Evolutionary conservation across 192 early-diverging fungal genomes (phyloP).

Genomic region (Coemansia sp.): DNA sequence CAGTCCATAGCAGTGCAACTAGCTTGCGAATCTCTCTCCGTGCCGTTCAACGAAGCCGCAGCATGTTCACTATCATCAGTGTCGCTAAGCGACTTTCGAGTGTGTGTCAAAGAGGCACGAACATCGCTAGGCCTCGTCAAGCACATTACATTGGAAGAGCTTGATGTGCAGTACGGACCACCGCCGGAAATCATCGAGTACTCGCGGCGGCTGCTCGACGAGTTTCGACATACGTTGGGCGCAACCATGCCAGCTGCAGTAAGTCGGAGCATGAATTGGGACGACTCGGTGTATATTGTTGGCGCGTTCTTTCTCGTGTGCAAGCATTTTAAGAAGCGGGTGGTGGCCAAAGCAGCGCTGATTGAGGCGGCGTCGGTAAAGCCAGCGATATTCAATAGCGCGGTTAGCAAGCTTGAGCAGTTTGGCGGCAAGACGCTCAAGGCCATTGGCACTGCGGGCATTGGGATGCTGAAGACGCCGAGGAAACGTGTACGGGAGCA

Average conservation of each 20-base stretch:
- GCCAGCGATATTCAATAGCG: slow-evolving; percentile 22
- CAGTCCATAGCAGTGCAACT: slow-evolving; percentile 43
- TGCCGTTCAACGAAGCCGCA: slow-evolving; percentile 46
- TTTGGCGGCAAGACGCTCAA: slow-evolving; percentile 24
- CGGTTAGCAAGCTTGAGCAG: slow-evolving; percentile 29
- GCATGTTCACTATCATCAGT: slow-evolving; percentile 43
- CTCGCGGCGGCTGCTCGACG: slow-evolving; percentile 27
- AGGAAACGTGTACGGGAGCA: slow-evolving; percentile 18
- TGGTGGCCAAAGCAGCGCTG: slow-evolving; percentile 27
- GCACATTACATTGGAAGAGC: slow-evolving; percentile 44
- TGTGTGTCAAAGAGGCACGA: slow-evolving; percentile 32
- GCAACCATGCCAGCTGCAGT: slow-evolving; percentile 31
- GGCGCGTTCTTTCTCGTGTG: slow-evolving; percentile 38
- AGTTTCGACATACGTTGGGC: slow-evolving; percentile 27
- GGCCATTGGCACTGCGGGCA: slow-evolving; percentile 15
- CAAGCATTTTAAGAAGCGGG: slow-evolving; percentile 47
- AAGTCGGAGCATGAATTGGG: slow-evolving; percentile 37
- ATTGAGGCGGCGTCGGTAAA: slow-evolving; percentile 20
- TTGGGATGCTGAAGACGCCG: slow-evolving; percentile 15
- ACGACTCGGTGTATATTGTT: slow-evolving; percentile 42
- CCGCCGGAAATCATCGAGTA: slow-evolving; percentile 30
- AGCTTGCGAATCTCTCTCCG: slow-evolving; percentile 41
- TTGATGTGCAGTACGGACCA: slow-evolving; percentile 44
- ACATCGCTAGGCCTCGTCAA: slow-evolving; percentile 37
- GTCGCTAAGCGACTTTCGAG: slow-evolving; percentile 19